Conservation (phyloP, 805 yeast genomes). For the Wickerhamomyces ciferrii region DNA sequence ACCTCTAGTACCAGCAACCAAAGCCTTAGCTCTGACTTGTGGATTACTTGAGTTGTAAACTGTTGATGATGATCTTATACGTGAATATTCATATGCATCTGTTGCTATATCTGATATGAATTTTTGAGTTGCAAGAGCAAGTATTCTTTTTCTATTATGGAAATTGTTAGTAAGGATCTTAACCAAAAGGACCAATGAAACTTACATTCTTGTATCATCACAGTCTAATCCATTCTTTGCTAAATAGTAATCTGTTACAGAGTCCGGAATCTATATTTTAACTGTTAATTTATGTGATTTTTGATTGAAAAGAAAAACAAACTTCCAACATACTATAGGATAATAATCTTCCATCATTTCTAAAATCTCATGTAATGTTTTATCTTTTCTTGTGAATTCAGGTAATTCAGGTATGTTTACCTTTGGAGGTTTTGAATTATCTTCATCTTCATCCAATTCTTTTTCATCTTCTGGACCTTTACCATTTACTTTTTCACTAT, state of each 20-base stretch:
- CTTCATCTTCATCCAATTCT: constrained; percentile 13
- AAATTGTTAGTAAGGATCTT: constrained; percentile 3
- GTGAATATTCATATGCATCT: constrained; percentile 92
- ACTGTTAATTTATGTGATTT: not conserved
- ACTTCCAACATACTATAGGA: constrained; percentile 48
- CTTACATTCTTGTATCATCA: constrained; percentile 58
- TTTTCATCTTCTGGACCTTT: constrained; percentile 1
- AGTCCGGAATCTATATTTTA: constrained; percentile 70
- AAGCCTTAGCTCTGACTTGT: constrained; percentile 76
- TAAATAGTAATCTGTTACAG: constrained; percentile 89
- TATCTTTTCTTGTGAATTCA: constrained; percentile 71
- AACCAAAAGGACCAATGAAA: constrained; percentile 7
- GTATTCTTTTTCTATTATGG: constrained; percentile 51
- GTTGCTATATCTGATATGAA: constrained; percentile 91
- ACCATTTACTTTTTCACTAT: not conserved
- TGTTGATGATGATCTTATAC: constrained; percentile 84
- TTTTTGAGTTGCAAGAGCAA: constrained; percentile 95
- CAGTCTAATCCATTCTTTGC: constrained; percentile 82
- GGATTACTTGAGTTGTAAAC: constrained; percentile 86
- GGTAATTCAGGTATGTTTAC: constrained; percentile 40
- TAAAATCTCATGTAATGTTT: constrained; percentile 76
- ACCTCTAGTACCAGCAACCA: constrained; percentile 56
- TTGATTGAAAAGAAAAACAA: too few species aligned
- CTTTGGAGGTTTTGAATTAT: constrained; percentile 7
- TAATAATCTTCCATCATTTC: constrained; percentile 90